Percentiles rank a stretch among this genome's conserved stretches.
phyloP scores from a whole-genome alignment of 2,329 filamentous ascomycete species.

The Trichoderma arundinaceum region DNA sequence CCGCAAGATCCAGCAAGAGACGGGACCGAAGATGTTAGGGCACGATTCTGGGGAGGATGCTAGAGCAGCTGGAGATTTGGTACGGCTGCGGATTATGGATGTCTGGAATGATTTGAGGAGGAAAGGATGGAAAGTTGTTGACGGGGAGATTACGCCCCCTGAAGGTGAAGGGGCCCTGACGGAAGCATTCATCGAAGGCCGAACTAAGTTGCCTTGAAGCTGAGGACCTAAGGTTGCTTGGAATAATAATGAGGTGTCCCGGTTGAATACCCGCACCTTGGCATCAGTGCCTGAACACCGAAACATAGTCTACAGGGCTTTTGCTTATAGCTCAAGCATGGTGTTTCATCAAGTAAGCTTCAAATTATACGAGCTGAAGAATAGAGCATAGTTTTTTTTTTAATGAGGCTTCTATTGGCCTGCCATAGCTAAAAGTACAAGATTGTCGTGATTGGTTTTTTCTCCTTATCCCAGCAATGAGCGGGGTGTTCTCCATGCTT shows the following conservation, averaged over 20 bases:
- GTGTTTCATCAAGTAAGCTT: not conserved
- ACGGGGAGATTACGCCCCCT: conserved; percentile 55
- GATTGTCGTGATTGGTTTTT: conserved; percentile 36
- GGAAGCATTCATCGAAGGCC: conserved; percentile 48
- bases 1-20: conserved; percentile 78
- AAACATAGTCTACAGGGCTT: not conserved
- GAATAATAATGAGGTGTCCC: not conserved
- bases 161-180: conserved; percentile 42
- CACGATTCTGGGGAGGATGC: conserved; percentile 96
- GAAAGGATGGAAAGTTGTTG: conserved; percentile 69
- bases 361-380: not conserved
- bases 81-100: conserved; percentile 71
- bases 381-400: conserved; percentile 14
- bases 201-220: conserved; percentile 5
- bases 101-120: conserved; percentile 71
- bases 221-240: not conserved
- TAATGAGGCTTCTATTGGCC: conserved; percentile 26
- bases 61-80: conserved; percentile 83
- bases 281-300: not conserved
- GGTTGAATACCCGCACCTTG: not conserved
- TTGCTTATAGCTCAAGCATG: not conserved
- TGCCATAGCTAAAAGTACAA: conserved; percentile 47
- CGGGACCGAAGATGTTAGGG: conserved; percentile 57
- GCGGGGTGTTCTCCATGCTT: conserved; percentile 43
- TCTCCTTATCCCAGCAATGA: conserved; percentile 39